Evolutionary conservation across 169 alveolate genomes (phyloP).

Genomic region (Cryptosporidium muris): DNA sequence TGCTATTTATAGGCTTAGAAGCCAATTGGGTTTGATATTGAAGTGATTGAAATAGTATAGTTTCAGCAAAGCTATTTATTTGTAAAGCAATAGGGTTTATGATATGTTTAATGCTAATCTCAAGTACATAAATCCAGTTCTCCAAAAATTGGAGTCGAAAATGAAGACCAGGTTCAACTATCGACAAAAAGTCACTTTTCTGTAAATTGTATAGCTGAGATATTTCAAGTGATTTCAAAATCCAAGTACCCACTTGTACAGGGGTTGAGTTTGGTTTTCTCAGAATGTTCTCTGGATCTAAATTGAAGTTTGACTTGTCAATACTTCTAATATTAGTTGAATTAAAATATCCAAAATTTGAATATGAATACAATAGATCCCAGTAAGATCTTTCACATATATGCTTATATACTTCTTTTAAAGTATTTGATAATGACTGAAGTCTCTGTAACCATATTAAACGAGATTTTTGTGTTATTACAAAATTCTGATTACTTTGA

Average conservation of each 20-base stretch:
- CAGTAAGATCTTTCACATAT: conserved; percentile 36
- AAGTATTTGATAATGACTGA: conserved; percentile 1
- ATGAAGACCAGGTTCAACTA: conserved; percentile 18
- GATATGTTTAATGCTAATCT: conserved; percentile 12
- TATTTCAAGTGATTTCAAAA: conserved; percentile 20
- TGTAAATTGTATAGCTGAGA: background rate
- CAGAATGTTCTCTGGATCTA: background rate
- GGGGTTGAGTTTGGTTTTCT: background rate
- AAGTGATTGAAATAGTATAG: conserved; percentile 5
- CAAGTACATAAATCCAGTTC: conserved; percentile 35
- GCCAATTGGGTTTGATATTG: conserved; percentile 18
- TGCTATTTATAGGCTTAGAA: conserved; percentile 11
- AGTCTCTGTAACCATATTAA: background rate
- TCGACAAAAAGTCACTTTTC: background rate
- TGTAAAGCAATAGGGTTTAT: conserved; percentile 53
- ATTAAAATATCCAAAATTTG: conserved; percentile 47
- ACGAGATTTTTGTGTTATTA: too few relatives aligned
- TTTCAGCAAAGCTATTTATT: conserved; percentile 28
- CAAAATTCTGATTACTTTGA: too few relatives aligned
- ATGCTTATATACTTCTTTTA: conserved; percentile 19
- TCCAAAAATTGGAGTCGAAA: conserved; percentile 55
- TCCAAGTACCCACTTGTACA: conserved; percentile 40
- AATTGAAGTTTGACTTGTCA: background rate
- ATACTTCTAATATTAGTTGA: conserved; percentile 5
- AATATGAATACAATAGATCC: conserved; percentile 18